These are phyloP conservation scores for Mortierella sp. DNA, from an alignment of 371 early-diverging fungal species.

Conservation along the genomic window DNA sequence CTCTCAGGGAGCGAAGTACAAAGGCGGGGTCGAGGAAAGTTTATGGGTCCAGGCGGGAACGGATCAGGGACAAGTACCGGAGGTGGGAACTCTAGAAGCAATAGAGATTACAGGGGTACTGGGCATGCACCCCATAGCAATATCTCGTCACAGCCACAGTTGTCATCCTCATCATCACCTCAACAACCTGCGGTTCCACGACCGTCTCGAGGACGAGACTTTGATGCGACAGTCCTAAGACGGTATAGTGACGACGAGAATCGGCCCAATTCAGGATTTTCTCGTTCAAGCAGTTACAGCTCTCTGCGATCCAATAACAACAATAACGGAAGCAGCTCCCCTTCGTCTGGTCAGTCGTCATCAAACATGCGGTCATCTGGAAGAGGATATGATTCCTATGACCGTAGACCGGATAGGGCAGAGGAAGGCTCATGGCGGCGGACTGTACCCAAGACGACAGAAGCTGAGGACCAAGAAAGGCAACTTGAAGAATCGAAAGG, in stretches of 20 bases:
- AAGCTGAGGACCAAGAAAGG: not conserved
- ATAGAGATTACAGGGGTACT: slow-evolving; percentile 4
- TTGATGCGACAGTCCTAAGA: slow-evolving; percentile 54
- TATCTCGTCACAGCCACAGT: slow-evolving; percentile 2
- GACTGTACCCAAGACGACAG: slow-evolving; percentile 1
- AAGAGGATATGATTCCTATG: slow-evolving; percentile 4
- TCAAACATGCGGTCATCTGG: slow-evolving; percentile 2
- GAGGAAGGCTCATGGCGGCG: slow-evolving; percentile 32
- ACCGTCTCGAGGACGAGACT: slow-evolving; percentile 53
- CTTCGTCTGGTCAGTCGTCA: slow-evolving; percentile 1
- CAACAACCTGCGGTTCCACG: not conserved
- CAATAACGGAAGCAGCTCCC: not conserved
- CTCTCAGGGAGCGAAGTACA: slow-evolving; percentile 35
- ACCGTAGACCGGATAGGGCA: slow-evolving; percentile 12
- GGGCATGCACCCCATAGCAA: not conserved
- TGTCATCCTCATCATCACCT: slow-evolving; percentile 11
- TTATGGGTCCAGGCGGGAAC: slow-evolving; percentile 30
- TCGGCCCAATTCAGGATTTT: slow-evolving; percentile 20
- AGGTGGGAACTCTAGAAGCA: not conserved
- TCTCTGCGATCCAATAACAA: slow-evolving; percentile 14
- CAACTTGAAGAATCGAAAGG: not conserved
- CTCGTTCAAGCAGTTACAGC: slow-evolving; percentile 35
- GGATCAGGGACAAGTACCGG: slow-evolving; percentile 4
- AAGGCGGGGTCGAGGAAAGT: slow-evolving; percentile 44
- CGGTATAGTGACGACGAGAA: slow-evolving; percentile 42